Percentiles rank a stretch among this genome's conserved stretches.
These are phyloP conservation scores for Apium graveolens DNA, from an alignment of 129 eudicot species.

Conservation along the genomic window DNA sequence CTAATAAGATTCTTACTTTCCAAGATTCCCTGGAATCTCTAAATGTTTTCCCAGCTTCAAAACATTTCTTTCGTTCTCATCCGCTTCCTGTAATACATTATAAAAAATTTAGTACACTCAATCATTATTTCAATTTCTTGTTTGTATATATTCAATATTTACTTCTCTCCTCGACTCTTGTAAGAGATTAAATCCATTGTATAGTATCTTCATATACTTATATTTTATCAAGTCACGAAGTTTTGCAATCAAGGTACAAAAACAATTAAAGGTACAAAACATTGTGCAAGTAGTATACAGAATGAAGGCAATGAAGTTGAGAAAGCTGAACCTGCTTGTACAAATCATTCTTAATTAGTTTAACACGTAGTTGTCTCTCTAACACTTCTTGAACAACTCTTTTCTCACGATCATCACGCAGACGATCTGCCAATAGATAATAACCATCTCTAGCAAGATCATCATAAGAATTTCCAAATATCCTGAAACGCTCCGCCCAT, in stretches of 20 bases:
- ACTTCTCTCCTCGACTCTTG: background rate
- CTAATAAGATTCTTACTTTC: constrained; percentile 34
- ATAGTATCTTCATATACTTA: background rate
- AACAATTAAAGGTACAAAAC: background rate
- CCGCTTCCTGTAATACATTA: constrained; percentile 23
- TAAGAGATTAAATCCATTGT: background rate
- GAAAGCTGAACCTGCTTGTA: constrained; percentile 52
- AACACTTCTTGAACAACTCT: constrained; percentile 65
- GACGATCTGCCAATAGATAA: constrained; percentile 83
- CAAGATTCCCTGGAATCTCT: constrained; percentile 28
- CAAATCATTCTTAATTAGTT: constrained; percentile 40
- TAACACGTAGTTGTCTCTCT: constrained; percentile 52
- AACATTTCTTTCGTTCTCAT: constrained; percentile 20
- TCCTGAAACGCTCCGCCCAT: constrained; percentile 81
- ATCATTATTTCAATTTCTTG: background rate
- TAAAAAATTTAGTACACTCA: constrained; percentile 7
- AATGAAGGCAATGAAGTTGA: background rate
- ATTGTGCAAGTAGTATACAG: background rate
- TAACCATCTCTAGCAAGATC: constrained; percentile 87
- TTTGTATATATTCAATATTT: background rate
- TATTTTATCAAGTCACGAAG: background rate
- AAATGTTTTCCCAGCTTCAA: constrained; percentile 14
- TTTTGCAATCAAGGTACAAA: background rate
- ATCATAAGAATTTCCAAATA: constrained; percentile 49
- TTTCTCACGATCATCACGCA: constrained; percentile 74